Percentiles rank a stretch among this genome's conserved stretches.
phyloP scores from a whole-genome alignment of 352 stramenopile species.

The Pythium apleroticum region DNA sequence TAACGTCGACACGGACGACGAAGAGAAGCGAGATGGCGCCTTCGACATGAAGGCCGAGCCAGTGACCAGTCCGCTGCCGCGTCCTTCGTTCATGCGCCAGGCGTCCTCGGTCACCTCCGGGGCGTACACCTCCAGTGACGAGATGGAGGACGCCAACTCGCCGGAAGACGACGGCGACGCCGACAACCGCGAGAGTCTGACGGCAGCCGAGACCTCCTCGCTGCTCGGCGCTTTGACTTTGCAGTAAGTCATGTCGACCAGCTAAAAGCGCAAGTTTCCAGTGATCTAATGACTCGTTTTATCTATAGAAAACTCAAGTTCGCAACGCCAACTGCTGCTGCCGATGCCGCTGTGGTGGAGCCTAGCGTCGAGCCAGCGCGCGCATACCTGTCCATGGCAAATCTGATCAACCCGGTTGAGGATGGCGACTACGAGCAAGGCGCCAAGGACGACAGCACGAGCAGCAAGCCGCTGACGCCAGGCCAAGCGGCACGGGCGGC shows the following conservation, averaged over 20 bases:
- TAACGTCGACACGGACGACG: slow-evolving; percentile 16
- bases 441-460: slow-evolving; percentile 4
- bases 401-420: slow-evolving; percentile 19
- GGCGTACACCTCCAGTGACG: slow-evolving; percentile 20
- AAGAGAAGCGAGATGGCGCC: slow-evolving; percentile 15
- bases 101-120: slow-evolving; percentile 10
- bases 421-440: slow-evolving; percentile 1
- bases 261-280: not conserved
- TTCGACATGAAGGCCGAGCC: slow-evolving; percentile 20
- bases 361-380: not conserved
- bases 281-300: not conserved
- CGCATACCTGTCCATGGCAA: slow-evolving; percentile 24
- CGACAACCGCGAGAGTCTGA: slow-evolving; percentile 3
- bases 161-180: slow-evolving; percentile 15
- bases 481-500: slow-evolving; percentile 10
- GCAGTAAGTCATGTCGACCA: slow-evolving; percentile 20
- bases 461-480: slow-evolving; percentile 18
- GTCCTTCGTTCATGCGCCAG: slow-evolving; percentile 12
- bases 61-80: not conserved
- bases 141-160: slow-evolving; percentile 20
- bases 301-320: slow-evolving; percentile 19
- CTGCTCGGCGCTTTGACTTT: slow-evolving; percentile 25
- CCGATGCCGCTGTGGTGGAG: not conserved
- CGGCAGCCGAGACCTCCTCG: slow-evolving; percentile 19
- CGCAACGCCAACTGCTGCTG: not conserved